Conservation (phyloP, 176 grass and related monocot species). For the Ensete glaucum region DNA sequence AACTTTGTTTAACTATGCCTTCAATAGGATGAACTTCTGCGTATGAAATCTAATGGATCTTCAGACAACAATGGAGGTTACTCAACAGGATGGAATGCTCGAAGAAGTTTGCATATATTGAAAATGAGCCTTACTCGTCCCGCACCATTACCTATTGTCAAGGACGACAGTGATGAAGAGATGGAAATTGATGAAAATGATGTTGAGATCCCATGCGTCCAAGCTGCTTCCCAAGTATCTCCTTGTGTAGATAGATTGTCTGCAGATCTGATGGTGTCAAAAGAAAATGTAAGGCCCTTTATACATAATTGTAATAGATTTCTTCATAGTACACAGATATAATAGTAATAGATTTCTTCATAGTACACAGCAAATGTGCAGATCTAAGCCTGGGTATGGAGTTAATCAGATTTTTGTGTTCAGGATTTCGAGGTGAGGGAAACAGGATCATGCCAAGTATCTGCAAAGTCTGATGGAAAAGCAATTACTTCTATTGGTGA, state of each 20-base stretch:
- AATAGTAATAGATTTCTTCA: too few relatives aligned
- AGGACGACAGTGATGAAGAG: slow-evolving; percentile 88
- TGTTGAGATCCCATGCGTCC: slow-evolving; percentile 54
- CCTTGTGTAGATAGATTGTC: slow-evolving; percentile 24
- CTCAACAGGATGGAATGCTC: slow-evolving; percentile 62
- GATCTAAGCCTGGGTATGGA: too few relatives aligned
- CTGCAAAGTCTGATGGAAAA: too few relatives aligned
- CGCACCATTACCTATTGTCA: slow-evolving; percentile 51
- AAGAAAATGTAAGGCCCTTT: slow-evolving; percentile 12
- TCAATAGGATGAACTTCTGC: slow-evolving; percentile 79
- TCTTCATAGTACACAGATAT: too few relatives aligned
- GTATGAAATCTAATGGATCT: slow-evolving; percentile 71
- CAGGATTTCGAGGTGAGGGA: too few relatives aligned
- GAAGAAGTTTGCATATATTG: slow-evolving; percentile 67
- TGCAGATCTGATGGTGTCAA: not conserved
- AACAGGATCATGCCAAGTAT: too few relatives aligned
- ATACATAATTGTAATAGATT: slow-evolving; percentile 9
- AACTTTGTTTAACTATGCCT: too few relatives aligned
- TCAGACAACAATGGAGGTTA: slow-evolving; percentile 36
- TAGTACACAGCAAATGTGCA: too few relatives aligned
- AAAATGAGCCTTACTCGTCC: slow-evolving; percentile 81
- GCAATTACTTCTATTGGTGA: not conserved
- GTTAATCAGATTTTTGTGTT: too few relatives aligned
- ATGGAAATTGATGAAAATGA: slow-evolving; percentile 99
- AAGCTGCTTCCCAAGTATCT: slow-evolving; percentile 13